phyloP scores from a whole-genome alignment of 352 stramenopile genomes.

The Blastocystis sp. region DNA sequence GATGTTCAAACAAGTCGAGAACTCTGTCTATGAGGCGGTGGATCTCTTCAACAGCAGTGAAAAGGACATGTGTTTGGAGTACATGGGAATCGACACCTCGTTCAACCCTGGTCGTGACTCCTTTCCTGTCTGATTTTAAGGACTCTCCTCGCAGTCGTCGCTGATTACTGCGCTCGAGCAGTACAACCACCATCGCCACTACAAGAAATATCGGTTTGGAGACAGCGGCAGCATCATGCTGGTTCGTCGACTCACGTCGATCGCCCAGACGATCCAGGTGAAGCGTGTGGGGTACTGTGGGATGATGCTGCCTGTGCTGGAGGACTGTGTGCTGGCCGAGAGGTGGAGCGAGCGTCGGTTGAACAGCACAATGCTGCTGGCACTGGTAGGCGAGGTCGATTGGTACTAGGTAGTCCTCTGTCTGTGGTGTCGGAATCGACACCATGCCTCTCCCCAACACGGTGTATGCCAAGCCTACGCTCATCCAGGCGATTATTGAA shows the following conservation, averaged over 20 bases:
- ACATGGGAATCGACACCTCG: neutral
- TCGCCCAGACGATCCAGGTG: neutral
- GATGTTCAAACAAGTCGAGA: neutral
- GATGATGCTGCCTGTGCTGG: slow-evolving; percentile 5
- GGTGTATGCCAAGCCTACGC: neutral
- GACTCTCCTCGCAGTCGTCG: neutral
- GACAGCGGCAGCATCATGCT: neutral
- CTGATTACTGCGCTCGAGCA: neutral
- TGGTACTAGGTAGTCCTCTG: neutral
- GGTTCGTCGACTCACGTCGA: neutral
- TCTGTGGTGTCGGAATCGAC: slow-evolving; percentile 13
- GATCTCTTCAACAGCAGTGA: neutral
- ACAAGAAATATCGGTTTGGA: neutral
- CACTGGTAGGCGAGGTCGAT: neutral
- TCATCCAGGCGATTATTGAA: neutral
- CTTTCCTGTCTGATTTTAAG: neutral
- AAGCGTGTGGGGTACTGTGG: neutral
- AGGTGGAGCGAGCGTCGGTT: neutral
- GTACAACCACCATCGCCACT: neutral
- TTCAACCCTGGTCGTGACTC: neutral
- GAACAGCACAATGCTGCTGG: neutral
- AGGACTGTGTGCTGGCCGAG: neutral
- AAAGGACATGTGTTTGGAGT: neutral
- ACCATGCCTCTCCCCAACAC: neutral
- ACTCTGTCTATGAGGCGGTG: neutral